Percentiles rank a stretch among this genome's conserved stretches.
phyloP scores from a whole-genome alignment of 352 stramenopile genomes.

The Pythium pyrilobum region DNA sequence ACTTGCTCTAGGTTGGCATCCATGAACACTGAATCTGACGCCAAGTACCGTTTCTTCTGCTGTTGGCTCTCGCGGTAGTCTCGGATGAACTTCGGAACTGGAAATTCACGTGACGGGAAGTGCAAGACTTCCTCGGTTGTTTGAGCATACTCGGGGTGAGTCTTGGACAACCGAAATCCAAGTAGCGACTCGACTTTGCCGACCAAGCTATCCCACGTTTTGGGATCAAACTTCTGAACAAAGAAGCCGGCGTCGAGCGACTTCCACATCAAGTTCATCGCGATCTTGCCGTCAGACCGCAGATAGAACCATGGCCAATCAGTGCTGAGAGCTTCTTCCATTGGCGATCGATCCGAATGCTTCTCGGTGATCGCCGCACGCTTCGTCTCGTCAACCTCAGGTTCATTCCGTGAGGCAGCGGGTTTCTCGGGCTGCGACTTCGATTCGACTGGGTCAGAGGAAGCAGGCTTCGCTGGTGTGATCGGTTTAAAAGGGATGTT shows the following conservation, averaged over 20 bases:
- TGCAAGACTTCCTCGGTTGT: constrained; percentile 5
- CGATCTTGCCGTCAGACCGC: constrained; percentile 75
- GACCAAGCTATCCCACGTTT: constrained; percentile 12
- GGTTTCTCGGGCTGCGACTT: not conserved
- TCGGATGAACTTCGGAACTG: constrained; percentile 35
- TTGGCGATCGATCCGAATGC: constrained; percentile 7
- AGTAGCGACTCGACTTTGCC: constrained; percentile 14
- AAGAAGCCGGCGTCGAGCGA: constrained; percentile 70
- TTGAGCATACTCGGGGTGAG: constrained; percentile 5
- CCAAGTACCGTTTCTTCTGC: constrained; percentile 42
- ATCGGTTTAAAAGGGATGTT: not conserved
- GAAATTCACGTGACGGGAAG: constrained; percentile 25
- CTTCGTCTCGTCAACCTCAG: not conserved
- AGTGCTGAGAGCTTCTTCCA: constrained; percentile 28
- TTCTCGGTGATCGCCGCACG: not conserved
- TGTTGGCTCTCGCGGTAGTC: constrained; percentile 47
- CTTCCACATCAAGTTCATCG: constrained; percentile 81
- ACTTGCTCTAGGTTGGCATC: constrained; percentile 33
- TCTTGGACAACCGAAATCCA: constrained; percentile 7
- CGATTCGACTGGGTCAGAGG: not conserved
- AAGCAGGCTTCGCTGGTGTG: constrained; percentile 2
- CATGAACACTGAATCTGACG: constrained; percentile 47
- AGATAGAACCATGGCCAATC: constrained; percentile 83
- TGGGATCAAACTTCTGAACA: constrained; percentile 23
- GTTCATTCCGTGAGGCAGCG: not conserved